Conservation (phyloP, 2,329 filamentous ascomycete species). For the Ophiocordyceps camponoti-leonardi region DNA sequence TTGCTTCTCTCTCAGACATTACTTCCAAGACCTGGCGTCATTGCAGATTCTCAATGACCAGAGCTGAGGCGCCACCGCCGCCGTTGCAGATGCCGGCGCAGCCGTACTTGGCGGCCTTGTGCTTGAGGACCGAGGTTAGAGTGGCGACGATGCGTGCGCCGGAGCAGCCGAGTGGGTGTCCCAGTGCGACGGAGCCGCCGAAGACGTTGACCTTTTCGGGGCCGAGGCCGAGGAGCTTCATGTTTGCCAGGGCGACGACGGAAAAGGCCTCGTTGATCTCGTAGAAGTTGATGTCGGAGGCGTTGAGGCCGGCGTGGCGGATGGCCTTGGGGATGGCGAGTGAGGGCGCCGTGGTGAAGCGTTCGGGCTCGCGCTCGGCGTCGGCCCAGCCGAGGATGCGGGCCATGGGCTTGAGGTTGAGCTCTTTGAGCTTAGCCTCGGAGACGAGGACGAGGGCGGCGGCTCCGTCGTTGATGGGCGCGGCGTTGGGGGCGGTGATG, state of each 20-base stretch:
- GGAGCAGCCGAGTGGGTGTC: constrained; percentile 85
- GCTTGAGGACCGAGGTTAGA: constrained; percentile 69
- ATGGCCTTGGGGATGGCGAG: constrained; percentile 95
- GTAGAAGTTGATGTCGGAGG: constrained; percentile 72
- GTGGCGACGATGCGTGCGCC: constrained; percentile 90
- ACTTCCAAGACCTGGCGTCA: constrained; percentile 11
- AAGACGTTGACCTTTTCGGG: constrained; percentile 88
- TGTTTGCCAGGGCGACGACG: constrained; percentile 88
- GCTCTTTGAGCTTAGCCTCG: constrained; percentile 83
- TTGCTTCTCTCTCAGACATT: too few relatives aligned
- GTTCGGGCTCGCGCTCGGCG: constrained; percentile 75
- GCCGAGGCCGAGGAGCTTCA: constrained; percentile 69
- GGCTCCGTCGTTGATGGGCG: constrained; percentile 88
- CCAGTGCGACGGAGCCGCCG: constrained; percentile 87
- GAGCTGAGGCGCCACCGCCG: constrained; percentile 82
- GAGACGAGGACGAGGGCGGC: constrained; percentile 86
- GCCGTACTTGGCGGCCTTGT: constrained; percentile 88
- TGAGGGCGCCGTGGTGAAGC: constrained; percentile 88
- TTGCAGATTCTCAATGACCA: constrained; percentile 68
- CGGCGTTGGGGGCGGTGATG: constrained; percentile 91
- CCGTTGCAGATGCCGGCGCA: constrained; percentile 96
- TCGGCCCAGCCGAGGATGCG: constrained; percentile 98
- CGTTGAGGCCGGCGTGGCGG: constrained; percentile 73
- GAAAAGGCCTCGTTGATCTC: constrained; percentile 99
- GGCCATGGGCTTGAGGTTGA: constrained; percentile 78